phyloP scores from a whole-genome alignment of 1,284 basidiomycete species.

The Pisolithus thermaeus region DNA sequence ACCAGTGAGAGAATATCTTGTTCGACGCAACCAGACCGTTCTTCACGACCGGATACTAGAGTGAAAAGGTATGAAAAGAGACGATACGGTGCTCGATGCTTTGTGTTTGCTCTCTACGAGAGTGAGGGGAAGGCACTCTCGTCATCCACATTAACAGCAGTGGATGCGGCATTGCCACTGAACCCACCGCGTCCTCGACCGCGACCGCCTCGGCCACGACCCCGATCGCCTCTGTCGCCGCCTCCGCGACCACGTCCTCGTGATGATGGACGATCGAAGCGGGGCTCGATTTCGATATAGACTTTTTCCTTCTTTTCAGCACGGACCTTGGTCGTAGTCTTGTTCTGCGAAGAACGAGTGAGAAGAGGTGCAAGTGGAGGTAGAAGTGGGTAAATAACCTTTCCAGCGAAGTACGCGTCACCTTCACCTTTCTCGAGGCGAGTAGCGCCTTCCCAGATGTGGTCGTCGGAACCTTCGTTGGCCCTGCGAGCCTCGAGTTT shows the following conservation, averaged over 20 bases:
- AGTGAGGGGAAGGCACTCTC: slow-evolving; percentile 82
- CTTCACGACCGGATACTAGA: background rate
- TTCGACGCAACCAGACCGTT: slow-evolving; percentile 1
- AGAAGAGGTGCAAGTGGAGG: slow-evolving; percentile 4
- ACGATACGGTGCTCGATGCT: slow-evolving; percentile 4
- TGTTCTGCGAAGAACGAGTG: slow-evolving; percentile 37
- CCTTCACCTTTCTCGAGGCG: slow-evolving; percentile 57
- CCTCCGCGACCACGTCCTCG: slow-evolving; percentile 43
- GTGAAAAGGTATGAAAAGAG: slow-evolving; percentile 5
- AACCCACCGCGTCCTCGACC: slow-evolving; percentile 31
- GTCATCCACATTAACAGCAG: slow-evolving; percentile 65
- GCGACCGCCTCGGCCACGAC: slow-evolving; percentile 38
- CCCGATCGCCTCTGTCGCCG: slow-evolving; percentile 29
- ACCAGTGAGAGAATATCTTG: slow-evolving; percentile 3
- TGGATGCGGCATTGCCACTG: slow-evolving; percentile 22
- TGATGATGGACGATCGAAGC: slow-evolving; percentile 65
- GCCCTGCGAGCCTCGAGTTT: slow-evolving; percentile 70
- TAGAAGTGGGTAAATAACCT: slow-evolving; percentile 40
- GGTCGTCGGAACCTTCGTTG: slow-evolving; percentile 58
- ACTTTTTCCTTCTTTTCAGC: slow-evolving; percentile 75
- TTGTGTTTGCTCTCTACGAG: slow-evolving; percentile 35
- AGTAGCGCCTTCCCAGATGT: slow-evolving; percentile 59
- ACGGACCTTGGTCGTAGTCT: slow-evolving; percentile 54
- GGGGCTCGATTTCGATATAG: slow-evolving; percentile 72
- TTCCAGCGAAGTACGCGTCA: slow-evolving; percentile 69